Evolutionary conservation across 768 basidiomycete species (phyloP).

Genomic region (Suillus paluster): DNA sequence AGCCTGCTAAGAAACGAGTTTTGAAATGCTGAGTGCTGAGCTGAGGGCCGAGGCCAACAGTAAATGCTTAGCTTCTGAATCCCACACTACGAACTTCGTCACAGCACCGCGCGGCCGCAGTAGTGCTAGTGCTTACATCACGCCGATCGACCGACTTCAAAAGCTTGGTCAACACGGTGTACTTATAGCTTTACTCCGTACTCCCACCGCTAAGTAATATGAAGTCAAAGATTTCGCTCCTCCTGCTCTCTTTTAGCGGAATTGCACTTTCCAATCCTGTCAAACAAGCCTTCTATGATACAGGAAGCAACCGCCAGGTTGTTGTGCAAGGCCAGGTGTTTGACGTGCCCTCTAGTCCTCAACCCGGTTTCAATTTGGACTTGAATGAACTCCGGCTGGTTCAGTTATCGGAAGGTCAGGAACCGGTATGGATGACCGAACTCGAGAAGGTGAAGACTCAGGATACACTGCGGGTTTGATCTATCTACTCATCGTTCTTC

Average conservation of each 20-base stretch:
- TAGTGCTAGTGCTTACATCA: no score
- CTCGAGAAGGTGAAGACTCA: constrained; percentile 73
- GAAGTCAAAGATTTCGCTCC: background rate
- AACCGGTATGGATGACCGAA: constrained; percentile 84
- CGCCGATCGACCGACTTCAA: no score
- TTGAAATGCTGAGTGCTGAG: no score
- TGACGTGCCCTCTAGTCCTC: constrained; percentile 22
- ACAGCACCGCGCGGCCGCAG: no score
- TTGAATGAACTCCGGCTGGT: constrained; percentile 75
- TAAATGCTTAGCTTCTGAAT: no score
- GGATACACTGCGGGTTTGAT: background rate
- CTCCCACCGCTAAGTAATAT: background rate
- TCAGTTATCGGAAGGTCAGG: constrained; percentile 64
- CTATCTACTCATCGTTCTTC: background rate
- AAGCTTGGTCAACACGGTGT: no score
- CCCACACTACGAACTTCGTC: no score
- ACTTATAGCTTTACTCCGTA: background rate
- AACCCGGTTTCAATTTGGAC: constrained; percentile 68
- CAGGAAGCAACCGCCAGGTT: constrained; percentile 21
- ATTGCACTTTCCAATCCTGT: background rate
- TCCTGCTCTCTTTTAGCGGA: background rate
- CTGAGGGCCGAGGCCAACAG: no score
- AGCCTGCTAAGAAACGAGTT: no score
- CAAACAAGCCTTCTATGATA: constrained; percentile 5
- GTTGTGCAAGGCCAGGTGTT: constrained; percentile 31